Evolutionary conservation across 768 basidiomycete genomes (phyloP), one percentile per base, ranked within the genome.

Genomic region (Auricularia heimuer): DNA sequence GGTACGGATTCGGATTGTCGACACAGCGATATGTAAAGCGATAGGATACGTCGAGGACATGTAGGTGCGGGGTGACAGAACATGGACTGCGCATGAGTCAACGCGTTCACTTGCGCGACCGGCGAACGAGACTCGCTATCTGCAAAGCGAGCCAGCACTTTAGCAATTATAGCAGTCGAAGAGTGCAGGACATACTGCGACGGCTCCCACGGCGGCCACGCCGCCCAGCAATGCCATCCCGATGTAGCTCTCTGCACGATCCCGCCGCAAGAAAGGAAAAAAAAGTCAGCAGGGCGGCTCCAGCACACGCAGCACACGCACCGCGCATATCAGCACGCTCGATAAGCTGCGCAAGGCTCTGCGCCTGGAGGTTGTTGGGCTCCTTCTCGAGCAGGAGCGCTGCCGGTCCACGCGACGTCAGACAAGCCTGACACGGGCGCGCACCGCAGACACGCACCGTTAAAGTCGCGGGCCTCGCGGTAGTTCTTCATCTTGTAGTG

Each of bases 401-500:
- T 98, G 70, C 60, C 62, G 42, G n/a, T 16, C 21, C 7, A 42
- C 12, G 39, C 8, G 11, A 39, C 54, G 29, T 37, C 14, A 51
- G 42, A 63, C 29, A 29, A 29, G 29, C 29, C 29, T 2, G 29
- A 29, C 29, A 29, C 29, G 29, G 29, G 29, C 29, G 29, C 29
- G 29, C 29, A 12, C 35, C n/a, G 62, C 33, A 39, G 29, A 36
- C n/a, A 73, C 89, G 66, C 61, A 97, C 96, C 87, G 74, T 98
- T 98, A 75, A 97, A 99, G 67, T 83, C 87, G 76, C 83, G 88
- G 2, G 95, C 93, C 71, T 98, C 92, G 21, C 90, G 89, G 73
- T 89, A 98, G 73, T 98, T 94, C 11, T 88, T 87, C 84, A 98
- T 89, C 81, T 98, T 98, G 77, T 93, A 98, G 75, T 98, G 87